These are phyloP conservation scores for Eucalyptus fibrosa DNA, from an alignment of 345 rosid genomes.

Conservation along the genomic window DNA sequence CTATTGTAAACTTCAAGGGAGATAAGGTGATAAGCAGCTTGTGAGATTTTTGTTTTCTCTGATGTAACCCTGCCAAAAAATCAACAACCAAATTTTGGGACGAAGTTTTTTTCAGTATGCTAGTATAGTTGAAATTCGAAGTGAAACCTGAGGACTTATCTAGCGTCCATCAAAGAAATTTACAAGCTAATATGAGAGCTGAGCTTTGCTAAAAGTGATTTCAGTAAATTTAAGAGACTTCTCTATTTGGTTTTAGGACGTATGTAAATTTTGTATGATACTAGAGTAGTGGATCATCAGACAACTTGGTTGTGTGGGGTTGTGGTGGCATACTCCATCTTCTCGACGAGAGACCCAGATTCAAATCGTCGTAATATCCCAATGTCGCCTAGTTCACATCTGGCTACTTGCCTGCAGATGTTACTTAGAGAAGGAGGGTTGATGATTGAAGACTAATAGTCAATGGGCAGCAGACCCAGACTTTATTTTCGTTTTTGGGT, in stretches of 20 bases:
- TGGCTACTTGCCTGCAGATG: neutral
- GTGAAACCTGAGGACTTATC: neutral
- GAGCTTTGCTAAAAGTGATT: neutral
- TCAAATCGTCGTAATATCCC: neutral
- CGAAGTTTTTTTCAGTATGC: neutral
- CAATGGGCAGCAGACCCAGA: neutral
- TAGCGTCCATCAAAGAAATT: neutral
- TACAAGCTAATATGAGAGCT: neutral
- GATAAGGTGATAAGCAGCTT: neutral
- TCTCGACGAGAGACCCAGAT: neutral
- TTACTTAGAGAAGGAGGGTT: neutral
- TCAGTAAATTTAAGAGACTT: neutral
- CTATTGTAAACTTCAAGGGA: slow-evolving; percentile 32
- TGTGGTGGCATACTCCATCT: neutral
- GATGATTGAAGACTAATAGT: neutral
- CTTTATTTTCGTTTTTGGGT: neutral
- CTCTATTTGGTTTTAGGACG: neutral
- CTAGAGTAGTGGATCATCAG: neutral
- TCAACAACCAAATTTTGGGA: neutral
- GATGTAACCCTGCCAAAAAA: neutral
- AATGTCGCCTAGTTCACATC: neutral
- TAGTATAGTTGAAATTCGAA: neutral
- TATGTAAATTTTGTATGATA: neutral
- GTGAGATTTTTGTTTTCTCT: neutral
- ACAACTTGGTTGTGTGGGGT: neutral